Evolutionary conservation across 2,329 filamentous ascomycete genomes (phyloP).

Genomic region (Hypoxylon sp.): DNA sequence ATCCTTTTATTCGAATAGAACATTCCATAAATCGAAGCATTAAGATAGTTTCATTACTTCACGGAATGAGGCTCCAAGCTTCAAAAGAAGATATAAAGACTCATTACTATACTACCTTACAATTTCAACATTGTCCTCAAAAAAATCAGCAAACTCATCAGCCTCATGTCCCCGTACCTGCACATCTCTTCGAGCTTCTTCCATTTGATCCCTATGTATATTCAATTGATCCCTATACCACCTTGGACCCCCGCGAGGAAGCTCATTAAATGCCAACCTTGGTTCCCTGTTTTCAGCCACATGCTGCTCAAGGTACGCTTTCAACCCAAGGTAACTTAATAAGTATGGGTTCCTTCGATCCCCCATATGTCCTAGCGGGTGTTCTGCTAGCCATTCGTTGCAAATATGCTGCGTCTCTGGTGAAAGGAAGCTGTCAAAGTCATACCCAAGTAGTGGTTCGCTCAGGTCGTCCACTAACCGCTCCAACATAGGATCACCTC

Average conservation of each 20-base stretch:
- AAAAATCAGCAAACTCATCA: slow-evolving; percentile 4
- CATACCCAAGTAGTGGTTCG: neutral
- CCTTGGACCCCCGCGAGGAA: neutral
- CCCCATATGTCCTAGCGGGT: neutral
- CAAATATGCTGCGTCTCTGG: neutral
- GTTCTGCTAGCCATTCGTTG: slow-evolving; percentile 2
- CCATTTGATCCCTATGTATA: slow-evolving; percentile 1
- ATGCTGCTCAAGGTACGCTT: neutral
- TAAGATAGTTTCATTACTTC: no score
- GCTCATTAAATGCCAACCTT: slow-evolving; percentile 1
- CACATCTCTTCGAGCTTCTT: slow-evolving; percentile 2
- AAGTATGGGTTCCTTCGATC: neutral
- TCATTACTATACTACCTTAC: neutral
- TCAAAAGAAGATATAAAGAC: no score
- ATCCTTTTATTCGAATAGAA: no score
- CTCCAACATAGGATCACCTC: neutral
- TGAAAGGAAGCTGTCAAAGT: slow-evolving; percentile 7
- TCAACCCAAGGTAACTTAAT: neutral
- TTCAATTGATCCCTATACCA: slow-evolving; percentile 10
- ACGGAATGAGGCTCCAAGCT: no score
- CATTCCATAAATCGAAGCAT: no score
- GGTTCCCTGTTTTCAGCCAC: neutral
- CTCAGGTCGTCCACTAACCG: neutral
- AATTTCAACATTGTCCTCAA: slow-evolving; percentile 2
- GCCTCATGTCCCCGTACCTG: neutral